These are phyloP conservation scores for Sarcocystis neurona DNA, from an alignment of 169 alveolate genomes.

Conservation along the genomic window DNA sequence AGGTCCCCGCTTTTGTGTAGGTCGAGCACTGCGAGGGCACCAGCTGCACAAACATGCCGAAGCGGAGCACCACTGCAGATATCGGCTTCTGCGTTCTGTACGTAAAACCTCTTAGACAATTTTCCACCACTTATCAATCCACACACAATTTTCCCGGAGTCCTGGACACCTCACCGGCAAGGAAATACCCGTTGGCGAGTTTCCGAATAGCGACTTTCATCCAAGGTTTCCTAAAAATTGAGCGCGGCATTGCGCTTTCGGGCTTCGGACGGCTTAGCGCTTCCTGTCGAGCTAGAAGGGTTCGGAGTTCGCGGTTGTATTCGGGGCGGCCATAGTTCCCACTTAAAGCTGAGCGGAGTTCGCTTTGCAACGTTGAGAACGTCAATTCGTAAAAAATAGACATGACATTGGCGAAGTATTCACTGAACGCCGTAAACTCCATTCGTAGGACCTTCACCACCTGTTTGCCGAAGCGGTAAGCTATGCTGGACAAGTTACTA, in stretches of 20 bases:
- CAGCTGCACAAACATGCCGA: too few species aligned
- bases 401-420: constrained; percentile 53
- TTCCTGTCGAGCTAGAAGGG: constrained; percentile 17
- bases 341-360: constrained; percentile 35
- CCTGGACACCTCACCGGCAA: constrained; percentile 51
- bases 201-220: constrained; percentile 1
- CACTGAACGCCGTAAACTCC: constrained; percentile 43
- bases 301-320: constrained; percentile 10
- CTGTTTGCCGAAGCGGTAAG: constrained; percentile 22
- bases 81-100: too few species aligned
- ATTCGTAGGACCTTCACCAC: constrained; percentile 21
- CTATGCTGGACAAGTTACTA: neutral
- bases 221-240: constrained; percentile 60
- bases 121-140: too few species aligned
- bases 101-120: too few species aligned
- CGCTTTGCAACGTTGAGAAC: constrained; percentile 41
- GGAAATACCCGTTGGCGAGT: constrained; percentile 59
- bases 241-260: constrained; percentile 35
- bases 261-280: neutral
- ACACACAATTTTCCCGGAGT: too few species aligned
- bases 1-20: too few species aligned
- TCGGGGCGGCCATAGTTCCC: constrained; percentile 15
- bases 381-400: constrained; percentile 59
- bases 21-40: too few species aligned
- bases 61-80: too few species aligned